Evolutionary conservation across 2,329 filamentous ascomycete species (phyloP).

Genomic region (Lachnellula willkommii): DNA sequence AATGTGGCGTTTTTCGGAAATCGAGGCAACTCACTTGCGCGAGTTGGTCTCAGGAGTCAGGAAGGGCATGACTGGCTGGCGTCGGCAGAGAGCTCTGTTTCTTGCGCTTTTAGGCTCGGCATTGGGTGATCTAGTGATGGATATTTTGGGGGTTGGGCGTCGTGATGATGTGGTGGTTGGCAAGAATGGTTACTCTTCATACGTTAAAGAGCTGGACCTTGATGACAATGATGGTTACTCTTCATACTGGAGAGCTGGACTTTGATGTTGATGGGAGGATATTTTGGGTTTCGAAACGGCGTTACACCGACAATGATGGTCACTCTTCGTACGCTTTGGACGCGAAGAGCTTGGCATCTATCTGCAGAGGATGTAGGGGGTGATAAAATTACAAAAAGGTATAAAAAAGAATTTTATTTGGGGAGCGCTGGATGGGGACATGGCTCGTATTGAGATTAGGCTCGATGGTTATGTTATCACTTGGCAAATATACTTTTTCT

Average conservation of each 20-base stretch:
- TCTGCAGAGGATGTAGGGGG: conserved; percentile 10
- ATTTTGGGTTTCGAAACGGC: not conserved
- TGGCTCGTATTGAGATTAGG: conserved; percentile 22
- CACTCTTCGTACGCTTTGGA: conserved; percentile 24
- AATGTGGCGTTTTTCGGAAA: conserved; percentile 21
- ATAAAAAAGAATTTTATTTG: conserved; percentile 18
- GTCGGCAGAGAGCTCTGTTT: conserved; percentile 27
- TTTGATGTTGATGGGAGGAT: not conserved
- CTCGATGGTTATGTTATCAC: conserved; percentile 22
- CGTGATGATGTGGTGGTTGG: conserved; percentile 10
- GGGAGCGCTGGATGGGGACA: conserved; percentile 15
- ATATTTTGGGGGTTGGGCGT: conserved; percentile 11
- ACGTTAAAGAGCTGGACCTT: not conserved
- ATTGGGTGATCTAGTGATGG: not conserved
- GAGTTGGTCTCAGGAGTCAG: conserved; percentile 24
- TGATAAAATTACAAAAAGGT: conserved; percentile 10
- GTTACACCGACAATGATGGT: conserved; percentile 20
- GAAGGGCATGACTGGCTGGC: conserved; percentile 24
- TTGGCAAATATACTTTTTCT: conserved; percentile 19
- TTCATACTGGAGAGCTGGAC: not conserved
- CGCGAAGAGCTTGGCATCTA: conserved; percentile 23
- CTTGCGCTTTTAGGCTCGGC: conserved; percentile 21
- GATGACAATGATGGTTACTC: not conserved
- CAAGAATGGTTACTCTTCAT: conserved; percentile 7
- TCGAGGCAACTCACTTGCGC: conserved; percentile 18